Evolutionary conservation across 306 rosid species (phyloP).

Genomic region (Prunus campanulata): DNA sequence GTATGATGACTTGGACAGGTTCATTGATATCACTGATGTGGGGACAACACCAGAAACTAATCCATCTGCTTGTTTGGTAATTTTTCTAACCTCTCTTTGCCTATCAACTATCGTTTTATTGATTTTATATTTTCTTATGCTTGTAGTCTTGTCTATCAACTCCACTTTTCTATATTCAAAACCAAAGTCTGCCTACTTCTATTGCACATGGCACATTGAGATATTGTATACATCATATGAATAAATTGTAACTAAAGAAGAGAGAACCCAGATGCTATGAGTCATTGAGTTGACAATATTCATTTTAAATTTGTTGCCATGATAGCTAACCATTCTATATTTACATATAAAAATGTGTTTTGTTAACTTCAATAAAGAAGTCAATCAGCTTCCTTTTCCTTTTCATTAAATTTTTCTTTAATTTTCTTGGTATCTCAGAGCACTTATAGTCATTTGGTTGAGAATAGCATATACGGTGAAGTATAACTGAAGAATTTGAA

Average conservation of each 20-base stretch:
- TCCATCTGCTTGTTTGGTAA: neutral
- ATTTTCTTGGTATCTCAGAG: neutral
- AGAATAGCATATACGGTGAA: no score
- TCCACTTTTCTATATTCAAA: neutral
- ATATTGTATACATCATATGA: no score
- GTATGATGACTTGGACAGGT: constrained; percentile 9
- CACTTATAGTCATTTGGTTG: neutral
- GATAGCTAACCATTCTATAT: no score
- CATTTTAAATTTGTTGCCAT: neutral
- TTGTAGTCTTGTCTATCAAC: neutral
- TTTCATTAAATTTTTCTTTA: neutral
- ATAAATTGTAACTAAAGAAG: neutral
- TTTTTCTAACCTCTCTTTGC: neutral
- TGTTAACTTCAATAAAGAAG: neutral
- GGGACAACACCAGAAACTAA: neutral
- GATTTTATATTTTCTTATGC: neutral
- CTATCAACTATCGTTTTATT: neutral
- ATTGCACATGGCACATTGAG: neutral
- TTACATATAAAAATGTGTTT: no score
- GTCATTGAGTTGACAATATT: neutral
- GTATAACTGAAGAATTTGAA: no score
- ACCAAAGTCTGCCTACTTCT: neutral
- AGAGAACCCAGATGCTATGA: neutral
- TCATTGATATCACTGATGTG: neutral
- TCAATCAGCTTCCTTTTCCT: neutral